Evolutionary conservation across 2,329 filamentous ascomycete genomes (phyloP).

Genomic region (Metarhizium rileyi): DNA sequence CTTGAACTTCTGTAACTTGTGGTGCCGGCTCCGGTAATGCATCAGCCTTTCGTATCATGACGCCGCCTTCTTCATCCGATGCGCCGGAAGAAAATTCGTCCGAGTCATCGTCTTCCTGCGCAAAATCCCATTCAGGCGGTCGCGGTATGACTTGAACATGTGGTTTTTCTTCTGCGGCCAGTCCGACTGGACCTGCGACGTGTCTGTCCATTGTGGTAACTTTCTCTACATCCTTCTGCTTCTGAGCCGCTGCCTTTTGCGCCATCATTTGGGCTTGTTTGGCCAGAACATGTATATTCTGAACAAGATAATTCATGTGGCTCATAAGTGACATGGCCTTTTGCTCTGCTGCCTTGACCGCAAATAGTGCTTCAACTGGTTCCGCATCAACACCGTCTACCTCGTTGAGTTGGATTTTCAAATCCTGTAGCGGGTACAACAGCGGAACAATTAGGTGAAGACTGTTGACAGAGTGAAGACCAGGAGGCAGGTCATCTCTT

Average conservation of each 20-base stretch:
- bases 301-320: constrained; percentile 64
- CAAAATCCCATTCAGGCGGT: constrained; percentile 63
- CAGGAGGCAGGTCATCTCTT: constrained; percentile 47
- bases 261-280: constrained; percentile 35
- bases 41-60: constrained; percentile 23
- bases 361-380: constrained; percentile 56
- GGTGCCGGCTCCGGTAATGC: constrained; percentile 1
- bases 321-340: constrained; percentile 57
- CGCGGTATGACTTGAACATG: constrained; percentile 65
- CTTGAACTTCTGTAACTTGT: constrained; percentile 26
- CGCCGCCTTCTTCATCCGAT: constrained; percentile 37
- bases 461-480: constrained; percentile 51
- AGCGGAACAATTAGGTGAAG: constrained; percentile 60
- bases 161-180: constrained; percentile 36
- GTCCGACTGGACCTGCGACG: constrained; percentile 6
- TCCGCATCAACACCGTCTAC: constrained; percentile 50
- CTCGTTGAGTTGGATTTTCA: constrained; percentile 56
- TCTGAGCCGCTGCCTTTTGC: constrained; percentile 4
- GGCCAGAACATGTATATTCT: constrained; percentile 59
- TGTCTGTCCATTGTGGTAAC: constrained; percentile 3
- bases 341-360: constrained; percentile 44
- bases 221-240: constrained; percentile 8
- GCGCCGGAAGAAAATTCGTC: constrained; percentile 22
- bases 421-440: constrained; percentile 61
- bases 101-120: constrained; percentile 35